Evolutionary conservation across 1,284 basidiomycete species (phyloP).

Genomic region (Malassezia japonica): DNA sequence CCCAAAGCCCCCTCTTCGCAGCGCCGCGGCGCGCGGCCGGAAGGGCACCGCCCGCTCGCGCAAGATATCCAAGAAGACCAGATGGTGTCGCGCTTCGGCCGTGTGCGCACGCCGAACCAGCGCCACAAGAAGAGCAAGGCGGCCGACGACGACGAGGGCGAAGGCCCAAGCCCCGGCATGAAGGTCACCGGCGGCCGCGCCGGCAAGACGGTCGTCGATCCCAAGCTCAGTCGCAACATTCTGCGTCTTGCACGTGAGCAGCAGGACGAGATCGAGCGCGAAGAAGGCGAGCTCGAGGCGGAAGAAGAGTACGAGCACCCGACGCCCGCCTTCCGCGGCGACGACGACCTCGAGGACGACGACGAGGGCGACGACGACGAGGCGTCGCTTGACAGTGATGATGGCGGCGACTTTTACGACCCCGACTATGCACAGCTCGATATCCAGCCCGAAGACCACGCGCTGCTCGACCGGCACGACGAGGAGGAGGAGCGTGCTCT

Average conservation of each 20-base stretch:
- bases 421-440: slow-evolving; percentile 38
- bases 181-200: slow-evolving; percentile 34
- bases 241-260: slow-evolving; percentile 85
- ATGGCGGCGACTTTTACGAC: slow-evolving; percentile 37
- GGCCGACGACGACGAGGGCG: background rate
- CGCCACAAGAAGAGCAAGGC: background rate
- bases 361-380: slow-evolving; percentile 32
- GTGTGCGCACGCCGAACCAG: slow-evolving; percentile 11
- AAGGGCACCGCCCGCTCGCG: slow-evolving; percentile 10
- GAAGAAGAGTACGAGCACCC: slow-evolving; percentile 24
- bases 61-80: slow-evolving; percentile 15
- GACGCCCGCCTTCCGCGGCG: slow-evolving; percentile 31
- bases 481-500: slow-evolving; percentile 20
- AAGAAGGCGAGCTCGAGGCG: slow-evolving; percentile 45
- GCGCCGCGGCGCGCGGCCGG: slow-evolving; percentile 7
- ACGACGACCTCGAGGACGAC: slow-evolving; percentile 47
- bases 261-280: slow-evolving; percentile 64
- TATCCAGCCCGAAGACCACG: slow-evolving; percentile 40
- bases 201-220: slow-evolving; percentile 39
- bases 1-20: slow-evolving; percentile 17
- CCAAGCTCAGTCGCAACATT: slow-evolving; percentile 74
- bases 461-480: slow-evolving; percentile 38
- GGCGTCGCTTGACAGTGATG: slow-evolving; percentile 28
- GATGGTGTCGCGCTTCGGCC: slow-evolving; percentile 14
- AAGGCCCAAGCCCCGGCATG: background rate